phyloP scores from a whole-genome alignment of 257 asterid species.

The Solanum microdontum region DNA sequence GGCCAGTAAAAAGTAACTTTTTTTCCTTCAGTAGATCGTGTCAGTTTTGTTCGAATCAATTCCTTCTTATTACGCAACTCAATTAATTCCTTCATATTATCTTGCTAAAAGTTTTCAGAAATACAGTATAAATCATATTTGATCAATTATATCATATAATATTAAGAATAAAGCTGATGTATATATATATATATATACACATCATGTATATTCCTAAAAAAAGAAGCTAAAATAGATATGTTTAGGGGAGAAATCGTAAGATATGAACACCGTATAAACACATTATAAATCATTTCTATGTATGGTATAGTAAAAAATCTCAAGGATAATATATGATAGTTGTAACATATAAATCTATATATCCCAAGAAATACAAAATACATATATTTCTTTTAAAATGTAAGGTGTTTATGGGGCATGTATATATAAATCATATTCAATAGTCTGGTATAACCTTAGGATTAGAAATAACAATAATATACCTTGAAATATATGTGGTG shows the following conservation, averaged over 20 bases:
- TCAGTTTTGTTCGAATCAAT: not conserved
- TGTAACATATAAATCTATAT: not conserved
- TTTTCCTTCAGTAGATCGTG: not conserved
- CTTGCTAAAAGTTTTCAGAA: too few species aligned
- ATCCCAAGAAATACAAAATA: not conserved
- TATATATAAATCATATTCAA: not conserved
- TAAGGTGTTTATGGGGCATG: not conserved
- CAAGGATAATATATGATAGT: not conserved
- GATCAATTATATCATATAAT: not conserved
- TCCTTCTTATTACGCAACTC: too few species aligned
- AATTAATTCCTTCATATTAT: too few species aligned
- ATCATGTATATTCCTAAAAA: not conserved
- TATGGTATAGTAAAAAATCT: not conserved
- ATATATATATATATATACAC: not conserved
- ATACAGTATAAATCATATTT: not conserved
- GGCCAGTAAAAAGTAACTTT: not conserved
- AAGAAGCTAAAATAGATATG: too few species aligned
- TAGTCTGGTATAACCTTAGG: not conserved
- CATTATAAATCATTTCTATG: not conserved
- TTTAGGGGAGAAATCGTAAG: not conserved
- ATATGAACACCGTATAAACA: not conserved
- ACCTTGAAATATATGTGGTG: not conserved
- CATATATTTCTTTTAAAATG: not conserved
- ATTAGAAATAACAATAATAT: too few species aligned
- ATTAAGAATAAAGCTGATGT: not conserved